phyloP scores from a whole-genome alignment of 306 rosid genomes.

The Sicyos baderoa region DNA sequence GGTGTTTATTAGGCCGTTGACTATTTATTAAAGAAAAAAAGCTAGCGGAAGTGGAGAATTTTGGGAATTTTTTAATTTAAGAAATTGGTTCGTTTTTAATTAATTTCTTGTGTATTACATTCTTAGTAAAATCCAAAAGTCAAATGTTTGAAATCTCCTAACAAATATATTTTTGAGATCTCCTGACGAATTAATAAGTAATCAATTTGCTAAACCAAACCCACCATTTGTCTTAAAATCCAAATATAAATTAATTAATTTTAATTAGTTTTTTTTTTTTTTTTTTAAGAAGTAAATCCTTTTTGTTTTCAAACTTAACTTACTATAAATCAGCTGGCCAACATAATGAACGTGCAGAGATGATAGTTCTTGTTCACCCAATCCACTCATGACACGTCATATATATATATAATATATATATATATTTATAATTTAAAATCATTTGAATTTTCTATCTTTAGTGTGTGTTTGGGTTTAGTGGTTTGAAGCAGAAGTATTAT shows the following conservation, averaged over 20 bases:
- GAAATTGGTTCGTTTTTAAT: not conserved
- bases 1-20: slow-evolving; percentile 14
- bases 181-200: not conserved
- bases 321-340: slow-evolving; percentile 1
- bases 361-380: not conserved
- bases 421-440: too few relatives aligned
- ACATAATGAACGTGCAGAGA: slow-evolving; percentile 16
- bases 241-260: not conserved
- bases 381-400: slow-evolving; percentile 1
- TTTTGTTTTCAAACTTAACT: slow-evolving; percentile 4
- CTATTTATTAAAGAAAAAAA: not conserved
- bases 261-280: too few relatives aligned
- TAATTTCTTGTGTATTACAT: not conserved
- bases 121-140: slow-evolving; percentile 17
- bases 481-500: too few relatives aligned
- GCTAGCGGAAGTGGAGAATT: slow-evolving; percentile 6
- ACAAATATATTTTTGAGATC: too few relatives aligned
- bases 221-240: slow-evolving; percentile 12
- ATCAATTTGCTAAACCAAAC: slow-evolving; percentile 6
- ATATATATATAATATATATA: too few relatives aligned
- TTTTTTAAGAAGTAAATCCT: too few relatives aligned
- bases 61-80: not conserved
- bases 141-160: slow-evolving; percentile 13
- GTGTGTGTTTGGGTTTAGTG: too few relatives aligned
- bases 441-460: too few relatives aligned